Base-by-base conservation (phyloP, 2,329 filamentous ascomycete species). In the Aspergillus unguis region DNA sequence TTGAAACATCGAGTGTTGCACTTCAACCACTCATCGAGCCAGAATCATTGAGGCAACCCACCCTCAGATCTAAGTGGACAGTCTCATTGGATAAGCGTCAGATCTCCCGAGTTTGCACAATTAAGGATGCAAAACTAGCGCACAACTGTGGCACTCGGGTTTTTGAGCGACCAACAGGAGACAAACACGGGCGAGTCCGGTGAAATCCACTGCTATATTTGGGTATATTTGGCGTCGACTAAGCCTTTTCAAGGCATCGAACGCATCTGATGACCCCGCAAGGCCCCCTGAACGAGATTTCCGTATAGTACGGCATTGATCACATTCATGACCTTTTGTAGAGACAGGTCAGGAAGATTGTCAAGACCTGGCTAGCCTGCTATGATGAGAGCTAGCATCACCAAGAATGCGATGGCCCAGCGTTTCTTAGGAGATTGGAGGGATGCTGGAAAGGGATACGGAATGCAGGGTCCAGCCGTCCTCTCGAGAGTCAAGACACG, bases 381-480 rank as follows among this genome's bases (percentile, higher is more conserved):
- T 17, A 17, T 17, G 17, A 17, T 17, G 17, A 17, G 17, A 17
- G 17, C 17, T 17, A 17, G 17, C 17, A 17, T 17, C 17, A 17
- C 17, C 17, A 17, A 17, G 17, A 17, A 17, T 17, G 17, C 17
- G 17, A 17, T 17, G 17, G 17, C 17, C 1, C 17, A 17, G 17
- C 17, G 17, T 8, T 38, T 2, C 17, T 38, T 6, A 25, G 36
- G 17, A 38, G 36, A 17, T 17, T 17, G 17, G 17, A 58, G 54
- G 47, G 41, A 57, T 60, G 54, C 48, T 58, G 56, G 45, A 54
- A 35, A 61, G 59, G 59, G 52, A 54, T 58, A 48, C 28, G 54
- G 59, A 61, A 61, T 61, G 58, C 47, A 33, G 49, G 23, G n/a
- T 26, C 10, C 26, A 17, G 17, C 17, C 17, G 17, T 17, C 17